Percentiles rank a stretch among this genome's conserved stretches.
phyloP scores from a whole-genome alignment of 169 alveolate genomes.

The Babesia caballi region DNA sequence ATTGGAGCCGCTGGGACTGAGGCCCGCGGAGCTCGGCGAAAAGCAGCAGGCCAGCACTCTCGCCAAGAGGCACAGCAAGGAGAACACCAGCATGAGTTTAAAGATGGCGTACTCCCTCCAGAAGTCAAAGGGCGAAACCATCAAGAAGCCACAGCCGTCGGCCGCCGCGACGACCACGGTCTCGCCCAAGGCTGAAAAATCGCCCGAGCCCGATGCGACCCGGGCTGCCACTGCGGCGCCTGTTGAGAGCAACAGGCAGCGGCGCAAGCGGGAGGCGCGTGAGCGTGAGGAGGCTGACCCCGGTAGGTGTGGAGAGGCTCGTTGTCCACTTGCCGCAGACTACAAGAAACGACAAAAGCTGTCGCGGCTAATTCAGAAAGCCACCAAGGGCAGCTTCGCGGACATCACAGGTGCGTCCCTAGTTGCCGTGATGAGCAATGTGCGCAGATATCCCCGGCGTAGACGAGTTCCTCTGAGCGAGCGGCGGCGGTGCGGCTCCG shows the following conservation, averaged over 20 bases:
- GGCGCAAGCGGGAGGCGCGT: background rate
- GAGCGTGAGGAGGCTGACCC: background rate
- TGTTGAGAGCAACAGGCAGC: background rate
- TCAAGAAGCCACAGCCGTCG: background rate
- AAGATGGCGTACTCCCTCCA: background rate
- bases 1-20: too few species aligned
- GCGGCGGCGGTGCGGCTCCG: background rate
- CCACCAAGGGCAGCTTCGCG: slow-evolving; percentile 31
- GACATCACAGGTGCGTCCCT: slow-evolving; percentile 6
- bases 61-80: too few species aligned
- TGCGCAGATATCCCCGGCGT: slow-evolving; percentile 21
- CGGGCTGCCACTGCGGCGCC: background rate
- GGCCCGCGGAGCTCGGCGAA: too few species aligned
- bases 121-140: background rate
- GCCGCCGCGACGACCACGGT: too few species aligned
- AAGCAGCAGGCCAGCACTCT: too few species aligned
- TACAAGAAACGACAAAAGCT: slow-evolving; percentile 12
- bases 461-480: slow-evolving; percentile 5
- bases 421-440: background rate
- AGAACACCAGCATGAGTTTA: too few species aligned
- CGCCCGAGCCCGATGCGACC: background rate
- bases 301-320: background rate
- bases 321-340: background rate
- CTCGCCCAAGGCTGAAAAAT: background rate
- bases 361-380: slow-evolving; percentile 11